Evolutionary conservation across 1,284 basidiomycete genomes (phyloP), one percentile per base, ranked within the genome.

Genomic region (Malassezia restricta): DNA sequence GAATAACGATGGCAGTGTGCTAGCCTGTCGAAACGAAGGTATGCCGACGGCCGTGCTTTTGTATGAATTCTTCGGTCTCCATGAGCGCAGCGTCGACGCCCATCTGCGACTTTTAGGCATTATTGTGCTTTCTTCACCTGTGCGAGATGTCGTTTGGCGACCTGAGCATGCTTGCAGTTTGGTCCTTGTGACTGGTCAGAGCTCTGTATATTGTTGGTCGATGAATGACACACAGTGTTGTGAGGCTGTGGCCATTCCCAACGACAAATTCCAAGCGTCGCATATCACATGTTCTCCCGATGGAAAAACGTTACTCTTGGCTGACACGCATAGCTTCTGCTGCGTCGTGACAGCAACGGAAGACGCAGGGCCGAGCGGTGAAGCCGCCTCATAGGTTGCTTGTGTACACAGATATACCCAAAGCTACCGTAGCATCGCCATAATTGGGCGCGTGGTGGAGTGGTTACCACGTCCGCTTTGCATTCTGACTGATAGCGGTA

Each of bases 141-240:
- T 87, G 15, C 64, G 79, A 17, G 78, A 79, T 43, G 81, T 81
- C 14, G 77, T 78, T 43, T 88, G 86, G 86, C 86, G 86, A 67
- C 85, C 86, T 24, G 79, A 81, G 8, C 79, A 83, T 24, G 39
- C 47, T 0, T 83, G 83, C 5, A 82, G 77, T 49, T 74, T 88
- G 20, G 80, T 77, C 0, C 62, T 85, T n/a, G 83, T 83, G 57
- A 84, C 82, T 62, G 83, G 82, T 14, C 78, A 74, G 40, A 78
- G 80, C 42, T 81, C 82, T 49, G 69, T 87, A 35, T 87, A 84
- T 71, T 80, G 79, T 9, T 88, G 86, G 86, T 41, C 46, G 7
- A 11, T 9, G 8, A 43, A 24, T 39, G 14, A 47, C n/a, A 40
- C 39, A 17, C 39, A 40, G 39, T 15, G 6, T 7, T 24, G 39